A percentile compares a stretch with the other conserved stretches of the same genome.
Evolutionary conservation across 2,329 filamentous ascomycete genomes (phyloP).

Genomic region (Seiridium unicorne): DNA sequence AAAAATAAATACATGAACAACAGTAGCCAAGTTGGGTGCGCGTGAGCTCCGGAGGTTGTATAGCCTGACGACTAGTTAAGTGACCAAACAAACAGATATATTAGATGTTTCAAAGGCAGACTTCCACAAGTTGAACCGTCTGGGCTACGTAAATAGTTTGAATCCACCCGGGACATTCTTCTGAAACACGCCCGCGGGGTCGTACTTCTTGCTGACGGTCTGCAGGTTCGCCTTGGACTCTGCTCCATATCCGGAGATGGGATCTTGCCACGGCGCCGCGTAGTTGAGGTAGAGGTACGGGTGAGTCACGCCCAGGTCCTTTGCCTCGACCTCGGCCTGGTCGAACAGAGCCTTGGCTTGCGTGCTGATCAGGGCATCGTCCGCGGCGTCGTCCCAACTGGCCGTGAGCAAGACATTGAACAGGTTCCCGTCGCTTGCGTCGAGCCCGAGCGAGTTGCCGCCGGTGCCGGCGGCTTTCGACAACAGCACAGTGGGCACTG

Average conservation of each 20-base stretch:
- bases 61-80: background rate
- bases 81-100: background rate
- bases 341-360: background rate
- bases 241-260: conserved; percentile 16
- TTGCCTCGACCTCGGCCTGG: background rate
- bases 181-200: background rate
- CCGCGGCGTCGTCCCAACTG: background rate
- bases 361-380: background rate
- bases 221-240: background rate
- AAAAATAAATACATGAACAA: too few species aligned
- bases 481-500: background rate
- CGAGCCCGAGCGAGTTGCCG: background rate
- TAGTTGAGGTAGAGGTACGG: conserved; percentile 20
- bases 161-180: background rate
- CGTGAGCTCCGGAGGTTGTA: too few species aligned
- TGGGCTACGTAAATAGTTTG: background rate
- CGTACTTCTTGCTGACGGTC: background rate
- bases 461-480: background rate
- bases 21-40: too few species aligned
- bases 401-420: background rate
- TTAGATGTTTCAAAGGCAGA: background rate
- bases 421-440: background rate
- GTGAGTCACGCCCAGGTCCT: conserved; percentile 14
- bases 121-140: background rate
- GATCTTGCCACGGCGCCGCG: conserved; percentile 19